These are phyloP conservation scores for Fistulifera solaris DNA, from an alignment of 108 stramenopile species.

Conservation along the genomic window DNA sequence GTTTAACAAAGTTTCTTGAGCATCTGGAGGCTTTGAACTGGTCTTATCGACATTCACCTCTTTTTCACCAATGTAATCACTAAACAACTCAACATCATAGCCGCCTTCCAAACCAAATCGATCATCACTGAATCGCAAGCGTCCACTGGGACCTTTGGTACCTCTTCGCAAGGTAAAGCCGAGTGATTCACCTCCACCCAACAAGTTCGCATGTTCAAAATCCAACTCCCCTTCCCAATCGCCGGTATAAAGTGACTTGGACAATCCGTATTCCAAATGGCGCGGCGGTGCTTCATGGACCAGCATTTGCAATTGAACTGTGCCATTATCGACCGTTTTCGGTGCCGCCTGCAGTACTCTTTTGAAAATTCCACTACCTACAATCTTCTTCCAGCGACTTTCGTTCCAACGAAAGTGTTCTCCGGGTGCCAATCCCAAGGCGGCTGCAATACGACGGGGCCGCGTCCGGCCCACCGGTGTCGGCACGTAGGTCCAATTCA, in stretches of 20 bases:
- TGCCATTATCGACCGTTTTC: conserved; percentile 31
- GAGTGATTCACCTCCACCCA: conserved; percentile 69
- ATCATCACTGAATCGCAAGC: conserved; percentile 34
- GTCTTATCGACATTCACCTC: conserved; percentile 5
- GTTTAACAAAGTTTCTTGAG: background rate
- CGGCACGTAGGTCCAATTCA: conserved; percentile 48
- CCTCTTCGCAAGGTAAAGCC: conserved; percentile 61
- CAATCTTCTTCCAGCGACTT: conserved; percentile 29
- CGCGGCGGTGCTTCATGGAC: conserved; percentile 68
- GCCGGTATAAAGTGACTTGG: conserved; percentile 67
- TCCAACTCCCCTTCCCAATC: conserved; percentile 73
- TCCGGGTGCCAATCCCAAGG: conserved; percentile 44
- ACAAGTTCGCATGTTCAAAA: conserved; percentile 61
- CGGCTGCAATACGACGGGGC: conserved; percentile 46
- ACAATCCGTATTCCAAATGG: conserved; percentile 71
- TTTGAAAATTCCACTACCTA: conserved; percentile 47
- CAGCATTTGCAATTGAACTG: conserved; percentile 56
- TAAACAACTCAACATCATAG: conserved; percentile 63
- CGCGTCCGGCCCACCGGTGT: conserved; percentile 49
- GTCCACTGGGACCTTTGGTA: conserved; percentile 41
- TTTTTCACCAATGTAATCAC: conserved; percentile 51
- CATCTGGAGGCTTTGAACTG: background rate
- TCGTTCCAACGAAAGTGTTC: conserved; percentile 51
- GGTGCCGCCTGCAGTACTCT: conserved; percentile 26
- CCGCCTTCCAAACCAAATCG: conserved; percentile 57